A percentile compares a stretch with the other conserved stretches of the same genome.
phyloP scores from a whole-genome alignment of 345 rosid genomes.

The Laguncularia racemosa region DNA sequence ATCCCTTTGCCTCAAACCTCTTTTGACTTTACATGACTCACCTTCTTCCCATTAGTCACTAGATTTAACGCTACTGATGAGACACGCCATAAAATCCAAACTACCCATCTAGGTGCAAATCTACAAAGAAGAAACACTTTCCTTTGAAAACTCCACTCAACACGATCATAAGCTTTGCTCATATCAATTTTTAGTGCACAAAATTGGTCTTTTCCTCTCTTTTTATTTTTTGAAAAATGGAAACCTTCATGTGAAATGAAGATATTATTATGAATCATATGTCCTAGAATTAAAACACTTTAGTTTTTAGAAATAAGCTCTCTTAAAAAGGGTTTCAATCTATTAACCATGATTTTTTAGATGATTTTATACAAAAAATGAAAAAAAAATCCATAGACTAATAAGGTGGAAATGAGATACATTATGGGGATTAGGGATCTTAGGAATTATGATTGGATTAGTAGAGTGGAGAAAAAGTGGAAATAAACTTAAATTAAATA shows the following conservation, averaged over 20 bases:
- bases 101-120: neutral
- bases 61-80: neutral
- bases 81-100: neutral
- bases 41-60: neutral
- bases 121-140: neutral
- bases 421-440: too few species aligned
- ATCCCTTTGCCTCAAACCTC: neutral
- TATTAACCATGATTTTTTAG: neutral
- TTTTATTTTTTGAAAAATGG: neutral
- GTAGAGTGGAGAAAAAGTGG: too few species aligned
- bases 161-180: neutral
- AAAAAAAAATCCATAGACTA: too few species aligned
- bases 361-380: neutral
- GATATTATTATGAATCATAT: neutral
- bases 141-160: neutral
- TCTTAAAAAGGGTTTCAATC: neutral
- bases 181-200: constrained; percentile 1
- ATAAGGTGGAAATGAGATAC: neutral
- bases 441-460: too few species aligned
- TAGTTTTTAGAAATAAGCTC: neutral
- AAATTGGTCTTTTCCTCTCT: neutral
- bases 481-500: too few species aligned
- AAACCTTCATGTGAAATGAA: neutral
- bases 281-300: neutral
- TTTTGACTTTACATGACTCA: neutral